Evolutionary conservation across 1,139 yeast species (phyloP).

Genomic region (Kluyveromyces marxianus): DNA sequence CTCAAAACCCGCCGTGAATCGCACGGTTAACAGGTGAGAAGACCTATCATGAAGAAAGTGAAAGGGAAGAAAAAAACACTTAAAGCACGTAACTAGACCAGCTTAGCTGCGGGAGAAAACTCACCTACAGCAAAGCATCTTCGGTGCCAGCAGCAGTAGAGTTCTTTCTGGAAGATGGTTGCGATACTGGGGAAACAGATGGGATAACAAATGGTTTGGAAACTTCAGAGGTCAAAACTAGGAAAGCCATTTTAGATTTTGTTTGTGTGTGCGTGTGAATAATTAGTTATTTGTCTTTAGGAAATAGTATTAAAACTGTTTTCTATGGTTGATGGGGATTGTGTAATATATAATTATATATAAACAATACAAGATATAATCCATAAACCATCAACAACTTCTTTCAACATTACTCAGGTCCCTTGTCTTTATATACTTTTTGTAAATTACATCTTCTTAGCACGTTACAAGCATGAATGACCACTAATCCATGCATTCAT

Average conservation of each 20-base stretch:
- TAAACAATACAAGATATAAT: neutral
- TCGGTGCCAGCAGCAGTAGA: slow-evolving; percentile 1
- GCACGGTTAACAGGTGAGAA: too few species aligned
- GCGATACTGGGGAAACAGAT: slow-evolving; percentile 51
- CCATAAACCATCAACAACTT: neutral
- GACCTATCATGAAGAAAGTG: neutral
- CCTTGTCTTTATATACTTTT: too few species aligned
- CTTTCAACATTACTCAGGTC: neutral
- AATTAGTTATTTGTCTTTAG: slow-evolving; percentile 7
- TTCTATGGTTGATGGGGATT: neutral
- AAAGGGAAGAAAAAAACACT: neutral
- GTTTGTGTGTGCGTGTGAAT: slow-evolving; percentile 1
- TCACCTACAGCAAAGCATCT: neutral
- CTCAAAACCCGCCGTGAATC: too few species aligned
- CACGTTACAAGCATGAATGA: too few species aligned
- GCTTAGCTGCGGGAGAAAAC: neutral
- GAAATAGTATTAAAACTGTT: neutral
- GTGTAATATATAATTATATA: slow-evolving; percentile 1
- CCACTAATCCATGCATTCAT: too few species aligned
- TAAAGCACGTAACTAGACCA: neutral
- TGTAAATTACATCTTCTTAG: too few species aligned
- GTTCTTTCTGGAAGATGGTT: slow-evolving; percentile 19
- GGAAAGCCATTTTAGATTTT: slow-evolving; percentile 33
- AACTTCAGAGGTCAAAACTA: slow-evolving; percentile 48
- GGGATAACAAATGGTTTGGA: slow-evolving; percentile 60